Evolutionary conservation across 2,329 filamentous ascomycete species (phyloP).

Genomic region (Penicillium sp.): DNA sequence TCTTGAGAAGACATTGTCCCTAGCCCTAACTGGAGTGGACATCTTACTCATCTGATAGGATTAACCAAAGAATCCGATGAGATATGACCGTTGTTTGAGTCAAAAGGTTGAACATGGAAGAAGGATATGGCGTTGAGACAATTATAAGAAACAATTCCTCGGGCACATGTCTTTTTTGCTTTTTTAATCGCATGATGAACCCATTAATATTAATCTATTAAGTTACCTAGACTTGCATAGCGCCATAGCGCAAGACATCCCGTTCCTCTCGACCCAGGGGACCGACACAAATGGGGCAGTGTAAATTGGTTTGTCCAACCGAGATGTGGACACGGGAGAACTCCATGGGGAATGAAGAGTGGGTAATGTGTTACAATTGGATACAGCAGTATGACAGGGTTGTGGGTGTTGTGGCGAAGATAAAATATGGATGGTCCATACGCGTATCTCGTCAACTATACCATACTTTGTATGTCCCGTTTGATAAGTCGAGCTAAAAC

Average conservation of each 20-base stretch:
- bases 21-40: slow-evolving; percentile 1
- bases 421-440: neutral
- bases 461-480: neutral
- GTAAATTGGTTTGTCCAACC: slow-evolving; percentile 10
- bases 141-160: neutral
- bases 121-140: neutral
- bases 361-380: slow-evolving; percentile 1
- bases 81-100: neutral
- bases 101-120: neutral
- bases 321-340: slow-evolving; percentile 11
- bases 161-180: neutral
- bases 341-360: slow-evolving; percentile 4
- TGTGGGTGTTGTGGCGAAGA: slow-evolving; percentile 6
- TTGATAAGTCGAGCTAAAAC: slow-evolving; percentile 18
- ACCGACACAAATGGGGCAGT: slow-evolving; percentile 16
- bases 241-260: slow-evolving; percentile 7
- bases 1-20: slow-evolving; percentile 20
- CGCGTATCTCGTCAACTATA: slow-evolving; percentile 4
- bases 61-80: neutral
- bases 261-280: slow-evolving; percentile 6
- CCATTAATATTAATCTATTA: slow-evolving; percentile 8
- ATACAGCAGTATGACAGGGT: neutral
- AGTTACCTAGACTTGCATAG: slow-evolving; percentile 5
- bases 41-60: slow-evolving; percentile 4
- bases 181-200: neutral